phyloP scores from a whole-genome alignment of 257 asterid species.

The Lantana camara region DNA sequence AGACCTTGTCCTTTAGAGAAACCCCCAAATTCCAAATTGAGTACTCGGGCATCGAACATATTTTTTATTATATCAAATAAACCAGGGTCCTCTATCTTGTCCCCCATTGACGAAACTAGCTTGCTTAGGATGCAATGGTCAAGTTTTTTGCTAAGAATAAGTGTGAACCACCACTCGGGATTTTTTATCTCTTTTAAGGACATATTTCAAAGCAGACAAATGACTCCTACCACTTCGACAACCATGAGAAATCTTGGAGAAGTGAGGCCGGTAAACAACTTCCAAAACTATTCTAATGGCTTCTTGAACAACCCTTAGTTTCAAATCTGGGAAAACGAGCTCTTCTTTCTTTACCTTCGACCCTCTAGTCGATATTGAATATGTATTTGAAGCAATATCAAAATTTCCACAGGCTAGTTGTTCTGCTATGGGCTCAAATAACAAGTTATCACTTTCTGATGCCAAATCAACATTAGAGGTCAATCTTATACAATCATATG shows the following conservation, averaged over 20 bases:
- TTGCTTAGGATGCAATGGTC: slow-evolving; percentile 51
- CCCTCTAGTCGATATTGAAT: slow-evolving; percentile 64
- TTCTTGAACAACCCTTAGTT: slow-evolving; percentile 78
- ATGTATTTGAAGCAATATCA: slow-evolving; percentile 62
- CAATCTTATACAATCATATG: slow-evolving; percentile 66
- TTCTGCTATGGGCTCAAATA: slow-evolving; percentile 72
- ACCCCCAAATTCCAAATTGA: slow-evolving; percentile 84
- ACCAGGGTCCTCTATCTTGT: slow-evolving; percentile 66
- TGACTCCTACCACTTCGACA: slow-evolving; percentile 82
- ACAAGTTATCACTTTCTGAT: slow-evolving; percentile 42
- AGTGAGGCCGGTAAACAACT: slow-evolving; percentile 79
- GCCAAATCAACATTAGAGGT: slow-evolving; percentile 64
- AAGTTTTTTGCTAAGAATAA: slow-evolving; percentile 53
- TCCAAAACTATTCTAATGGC: slow-evolving; percentile 81
- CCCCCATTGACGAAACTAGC: slow-evolving; percentile 60
- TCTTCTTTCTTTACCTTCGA: slow-evolving; percentile 53
- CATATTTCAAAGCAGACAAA: slow-evolving; percentile 79
- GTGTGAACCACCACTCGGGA: slow-evolving; percentile 87
- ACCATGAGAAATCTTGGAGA: slow-evolving; percentile 89
- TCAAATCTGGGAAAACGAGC: slow-evolving; percentile 66
- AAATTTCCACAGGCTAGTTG: slow-evolving; percentile 68
- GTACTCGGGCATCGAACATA: slow-evolving; percentile 67
- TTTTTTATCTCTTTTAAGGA: slow-evolving; percentile 65
- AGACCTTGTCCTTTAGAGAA: slow-evolving; percentile 96
- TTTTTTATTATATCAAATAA: slow-evolving; percentile 44